Percentiles rank a stretch among this genome's conserved stretches.
These are phyloP conservation scores for Anthostomella pinea DNA, from an alignment of 2,329 filamentous ascomycete genomes.

Conservation along the genomic window DNA sequence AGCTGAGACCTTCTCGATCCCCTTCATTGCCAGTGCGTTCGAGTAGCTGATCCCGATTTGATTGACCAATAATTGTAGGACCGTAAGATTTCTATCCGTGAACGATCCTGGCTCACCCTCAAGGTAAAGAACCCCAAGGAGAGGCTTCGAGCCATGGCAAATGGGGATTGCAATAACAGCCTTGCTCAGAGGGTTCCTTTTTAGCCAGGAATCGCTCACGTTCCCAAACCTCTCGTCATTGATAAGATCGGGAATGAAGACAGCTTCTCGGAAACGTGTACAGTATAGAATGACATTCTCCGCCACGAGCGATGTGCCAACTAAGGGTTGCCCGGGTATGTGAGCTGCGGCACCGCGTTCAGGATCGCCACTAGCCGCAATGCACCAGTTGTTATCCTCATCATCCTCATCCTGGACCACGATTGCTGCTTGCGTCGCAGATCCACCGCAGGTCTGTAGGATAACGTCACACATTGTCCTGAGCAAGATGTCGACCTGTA, in stretches of 20 bases:
- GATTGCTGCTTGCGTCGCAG: slow-evolving; percentile 69
- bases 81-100: slow-evolving; percentile 68
- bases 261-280: slow-evolving; percentile 70
- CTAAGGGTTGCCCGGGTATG: slow-evolving; percentile 61
- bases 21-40: slow-evolving; percentile 65
- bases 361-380: slow-evolving; percentile 71
- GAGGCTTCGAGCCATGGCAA: slow-evolving; percentile 64
- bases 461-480: slow-evolving; percentile 82
- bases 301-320: slow-evolving; percentile 65
- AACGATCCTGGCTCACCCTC: slow-evolving; percentile 74
- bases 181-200: slow-evolving; percentile 66
- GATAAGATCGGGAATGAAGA: slow-evolving; percentile 71
- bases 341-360: slow-evolving; percentile 67
- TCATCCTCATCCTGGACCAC: slow-evolving; percentile 67
- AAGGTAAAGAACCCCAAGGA: slow-evolving; percentile 73
- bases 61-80: slow-evolving; percentile 69
- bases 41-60: slow-evolving; percentile 74
- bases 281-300: slow-evolving; percentile 76
- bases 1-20: slow-evolving; percentile 73
- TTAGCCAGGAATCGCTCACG: slow-evolving; percentile 66
- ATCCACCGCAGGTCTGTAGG: slow-evolving; percentile 69
- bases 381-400: slow-evolving; percentile 60
- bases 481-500: slow-evolving; percentile 71
- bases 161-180: slow-evolving; percentile 80
- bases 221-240: slow-evolving; percentile 77